Percentiles rank a stretch among this genome's conserved stretches.
These are phyloP conservation scores for Rosa hybrid DNA, from an alignment of 331 rosid genomes.

Conservation along the genomic window DNA sequence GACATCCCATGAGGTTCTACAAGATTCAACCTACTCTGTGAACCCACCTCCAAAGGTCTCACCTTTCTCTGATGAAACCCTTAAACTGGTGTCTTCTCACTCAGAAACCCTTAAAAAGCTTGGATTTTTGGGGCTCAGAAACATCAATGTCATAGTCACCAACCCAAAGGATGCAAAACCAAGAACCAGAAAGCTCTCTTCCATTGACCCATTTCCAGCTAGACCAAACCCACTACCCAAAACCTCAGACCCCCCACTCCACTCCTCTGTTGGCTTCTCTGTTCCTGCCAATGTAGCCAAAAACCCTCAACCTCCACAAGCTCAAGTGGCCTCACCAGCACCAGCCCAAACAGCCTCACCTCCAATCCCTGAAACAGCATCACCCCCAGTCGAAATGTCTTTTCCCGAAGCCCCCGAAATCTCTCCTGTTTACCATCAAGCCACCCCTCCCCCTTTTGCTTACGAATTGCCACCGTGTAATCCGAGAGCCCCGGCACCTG, in stretches of 20 bases:
- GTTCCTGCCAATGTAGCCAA: constrained; percentile 47
- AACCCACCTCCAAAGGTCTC: constrained; percentile 37
- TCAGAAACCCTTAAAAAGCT: constrained; percentile 45
- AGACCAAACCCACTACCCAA: constrained; percentile 62
- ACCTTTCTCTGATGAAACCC: constrained; percentile 38
- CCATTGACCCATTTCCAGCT: constrained; percentile 40
- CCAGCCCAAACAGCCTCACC: constrained; percentile 40
- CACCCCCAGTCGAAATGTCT: not conserved
- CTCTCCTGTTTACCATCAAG: constrained; percentile 49
- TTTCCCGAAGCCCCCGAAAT: constrained; percentile 48
- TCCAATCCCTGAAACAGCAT: constrained; percentile 8
- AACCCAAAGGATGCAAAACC: constrained; percentile 33
- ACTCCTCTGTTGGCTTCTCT: constrained; percentile 44
- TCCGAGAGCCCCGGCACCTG: constrained; percentile 55
- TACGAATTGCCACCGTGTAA: constrained; percentile 65
- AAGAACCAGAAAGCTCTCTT: constrained; percentile 55
- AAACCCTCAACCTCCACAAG: constrained; percentile 51
- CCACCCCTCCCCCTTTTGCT: constrained; percentile 48
- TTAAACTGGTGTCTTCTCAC: constrained; percentile 46
- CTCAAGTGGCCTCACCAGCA: constrained; percentile 57
- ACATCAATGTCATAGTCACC: constrained; percentile 34
- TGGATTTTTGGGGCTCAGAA: constrained; percentile 45
- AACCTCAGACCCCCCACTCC: constrained; percentile 59
- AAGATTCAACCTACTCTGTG: constrained; percentile 45
- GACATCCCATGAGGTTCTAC: constrained; percentile 32